Evolutionary conservation across 371 early-diverging fungal genomes (phyloP).

Genomic region (Coemansia sp.): DNA sequence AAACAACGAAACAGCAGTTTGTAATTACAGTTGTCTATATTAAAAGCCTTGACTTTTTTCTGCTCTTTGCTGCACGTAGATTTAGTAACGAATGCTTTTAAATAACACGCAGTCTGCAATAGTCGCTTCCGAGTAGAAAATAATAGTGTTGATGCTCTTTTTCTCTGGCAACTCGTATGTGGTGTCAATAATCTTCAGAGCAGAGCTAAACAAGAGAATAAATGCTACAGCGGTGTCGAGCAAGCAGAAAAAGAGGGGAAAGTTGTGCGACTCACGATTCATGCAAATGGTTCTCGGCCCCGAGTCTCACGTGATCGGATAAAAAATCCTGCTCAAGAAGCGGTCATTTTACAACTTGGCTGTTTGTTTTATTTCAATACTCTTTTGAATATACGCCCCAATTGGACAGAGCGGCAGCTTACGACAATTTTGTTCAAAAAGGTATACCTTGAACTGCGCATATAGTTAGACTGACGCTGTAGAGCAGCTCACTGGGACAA

Average conservation of each 20-base stretch:
- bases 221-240: not conserved
- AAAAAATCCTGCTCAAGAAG: not conserved
- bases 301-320: not conserved
- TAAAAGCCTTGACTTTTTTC: not conserved
- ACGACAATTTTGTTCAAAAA: not conserved
- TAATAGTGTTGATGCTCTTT: too few species aligned
- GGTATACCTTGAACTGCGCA: conserved; percentile 7
- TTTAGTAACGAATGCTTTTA: not conserved
- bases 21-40: not conserved
- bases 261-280: not conserved
- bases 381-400: not conserved
- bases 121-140: too few species aligned
- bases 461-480: not conserved
- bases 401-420: not conserved
- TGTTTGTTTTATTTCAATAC: not conserved
- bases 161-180: too few species aligned
- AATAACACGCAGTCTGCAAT: not conserved
- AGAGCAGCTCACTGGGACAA: too few species aligned
- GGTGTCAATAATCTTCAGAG: not conserved
- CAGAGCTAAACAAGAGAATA: not conserved
- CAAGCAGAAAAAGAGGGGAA: not conserved
- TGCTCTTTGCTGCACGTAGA: not conserved
- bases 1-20: not conserved
- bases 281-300: not conserved
- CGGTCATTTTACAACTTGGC: not conserved